phyloP scores from a whole-genome alignment of 2,329 filamentous ascomycete genomes.

The Alternaria alternata region DNA sequence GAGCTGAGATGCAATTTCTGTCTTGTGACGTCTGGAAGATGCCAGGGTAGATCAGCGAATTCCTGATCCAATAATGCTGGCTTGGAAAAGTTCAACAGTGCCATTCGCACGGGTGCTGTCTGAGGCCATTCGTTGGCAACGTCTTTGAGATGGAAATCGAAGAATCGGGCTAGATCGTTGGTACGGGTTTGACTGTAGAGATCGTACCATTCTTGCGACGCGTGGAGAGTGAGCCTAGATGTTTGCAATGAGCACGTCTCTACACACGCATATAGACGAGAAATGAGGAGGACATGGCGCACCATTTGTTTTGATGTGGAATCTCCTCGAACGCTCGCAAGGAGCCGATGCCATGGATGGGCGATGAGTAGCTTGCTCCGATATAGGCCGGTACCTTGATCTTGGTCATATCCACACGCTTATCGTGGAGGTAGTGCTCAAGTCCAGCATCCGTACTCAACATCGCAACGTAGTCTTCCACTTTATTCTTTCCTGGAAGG shows the following conservation, averaged over 20 bases:
- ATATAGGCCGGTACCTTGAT: constrained; percentile 24
- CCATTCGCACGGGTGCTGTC: constrained; percentile 56
- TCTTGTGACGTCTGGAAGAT: too few relatives aligned
- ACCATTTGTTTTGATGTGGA: constrained; percentile 6
- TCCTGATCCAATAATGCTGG: not conserved
- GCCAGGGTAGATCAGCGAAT: not conserved
- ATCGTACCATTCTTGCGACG: constrained; percentile 29
- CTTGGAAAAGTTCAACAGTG: constrained; percentile 28
- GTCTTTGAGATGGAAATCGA: constrained; percentile 57
- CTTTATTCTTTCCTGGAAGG: not conserved
- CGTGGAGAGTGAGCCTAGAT: constrained; percentile 15
- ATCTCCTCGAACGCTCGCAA: constrained; percentile 15
- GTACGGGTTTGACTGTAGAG: constrained; percentile 14
- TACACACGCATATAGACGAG: not conserved
- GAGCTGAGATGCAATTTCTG: not conserved
- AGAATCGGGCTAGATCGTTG: constrained; percentile 48
- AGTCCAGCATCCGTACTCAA: not conserved
- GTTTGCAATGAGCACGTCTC: not conserved
- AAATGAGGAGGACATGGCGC: not conserved
- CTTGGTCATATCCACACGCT: constrained; percentile 14
- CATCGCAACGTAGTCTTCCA: constrained; percentile 12
- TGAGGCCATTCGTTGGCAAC: constrained; percentile 57
- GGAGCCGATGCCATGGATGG: constrained; percentile 21
- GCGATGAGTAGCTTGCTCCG: constrained; percentile 17
- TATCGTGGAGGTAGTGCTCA: constrained; percentile 20